Evolutionary conservation across 1,139 yeast species (phyloP).

Genomic region (Debaryomycetaceae sp.): DNA sequence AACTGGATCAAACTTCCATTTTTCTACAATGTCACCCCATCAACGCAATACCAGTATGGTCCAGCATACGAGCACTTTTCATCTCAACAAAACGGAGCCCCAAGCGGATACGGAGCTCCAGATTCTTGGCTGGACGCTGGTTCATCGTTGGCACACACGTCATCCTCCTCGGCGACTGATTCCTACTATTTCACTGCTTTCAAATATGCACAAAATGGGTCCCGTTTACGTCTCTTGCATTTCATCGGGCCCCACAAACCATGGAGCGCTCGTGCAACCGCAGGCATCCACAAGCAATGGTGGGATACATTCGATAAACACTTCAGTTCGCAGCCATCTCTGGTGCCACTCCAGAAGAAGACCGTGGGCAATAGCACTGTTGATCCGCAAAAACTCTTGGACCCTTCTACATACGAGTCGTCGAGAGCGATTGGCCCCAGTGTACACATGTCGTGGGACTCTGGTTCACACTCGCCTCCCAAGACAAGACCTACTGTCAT

Average conservation of each 20-base stretch:
- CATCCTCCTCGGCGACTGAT: conserved; percentile 2
- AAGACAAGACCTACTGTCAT: not conserved
- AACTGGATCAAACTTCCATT: conserved; percentile 77
- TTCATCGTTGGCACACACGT: conserved; percentile 9
- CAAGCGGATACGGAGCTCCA: conserved; percentile 4
- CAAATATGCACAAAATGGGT: conserved; percentile 16
- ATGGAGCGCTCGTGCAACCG: conserved; percentile 48
- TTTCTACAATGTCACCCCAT: conserved; percentile 80
- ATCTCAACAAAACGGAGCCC: not conserved
- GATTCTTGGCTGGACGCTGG: conserved; percentile 1
- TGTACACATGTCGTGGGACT: conserved; percentile 1
- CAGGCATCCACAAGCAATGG: conserved; percentile 34
- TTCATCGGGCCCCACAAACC: conserved; percentile 84
- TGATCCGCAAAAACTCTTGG: not conserved
- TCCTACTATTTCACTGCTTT: conserved; percentile 27
- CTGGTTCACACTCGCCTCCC: not conserved
- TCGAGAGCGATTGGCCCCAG: not conserved
- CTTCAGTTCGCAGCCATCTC: conserved; percentile 18
- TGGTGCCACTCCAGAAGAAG: not conserved
- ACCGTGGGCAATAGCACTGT: not conserved
- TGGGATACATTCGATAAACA: conserved; percentile 28
- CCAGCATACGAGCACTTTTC: conserved; percentile 74
- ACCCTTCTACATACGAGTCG: not conserved
- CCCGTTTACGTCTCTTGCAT: conserved; percentile 61
- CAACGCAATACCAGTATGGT: conserved; percentile 73